Base-by-base conservation (phyloP, 23 red algal species). In the Pyropia haitanensis region DNA sequence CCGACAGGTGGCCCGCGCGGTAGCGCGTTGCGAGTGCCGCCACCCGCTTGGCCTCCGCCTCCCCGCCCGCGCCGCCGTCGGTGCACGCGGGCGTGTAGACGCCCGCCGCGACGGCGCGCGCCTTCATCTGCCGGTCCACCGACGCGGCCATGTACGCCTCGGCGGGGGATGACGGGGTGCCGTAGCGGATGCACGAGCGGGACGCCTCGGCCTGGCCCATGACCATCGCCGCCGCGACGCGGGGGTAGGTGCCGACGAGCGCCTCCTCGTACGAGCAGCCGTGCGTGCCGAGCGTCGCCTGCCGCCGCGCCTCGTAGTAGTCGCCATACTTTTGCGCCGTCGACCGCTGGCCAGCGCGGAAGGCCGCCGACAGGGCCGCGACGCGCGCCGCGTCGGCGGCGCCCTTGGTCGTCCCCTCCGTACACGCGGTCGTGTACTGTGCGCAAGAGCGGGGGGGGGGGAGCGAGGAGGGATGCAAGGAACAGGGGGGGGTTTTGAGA, bases 91-190 rank as follows among this genome's bases (percentile, higher is more conserved):
- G 25, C 22, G 19, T 66, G 73, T 85, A 85, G 62, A 76, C 70
- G 4, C 80, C 80, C 3, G 5, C 1, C 2, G 80, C 24, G 19
- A 75, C 80, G 3, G 25, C 34, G 14, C 63, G 58, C 1, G 25
- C 16, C 70, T 52, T 85, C 28, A 30, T 67, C 32, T 85, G 80
- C 29, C 58, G 15, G 20, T 75, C 72, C 29, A 85, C 80, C 24
- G 58, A 76, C 13, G 49, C 30, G 14, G 80, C 80, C 80, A 85
- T 85, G 58, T 85, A 85, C 23, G 31, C 29, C 80, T 85, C 80
- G 3, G 67, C 70, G 2, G 53, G 2, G 3, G 58, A 16, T 0
- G 27, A 29, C 1, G 44, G 49, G 6, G 49, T 14, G 5, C 33
- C 70, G 46, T 85, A 85, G 8, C 80, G 61, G 16, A 30, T 22